Evolutionary conservation across 176 grass and related monocot species (phyloP), one percentile per base, ranked within the genome.

Genomic region (Avena eriantha): DNA sequence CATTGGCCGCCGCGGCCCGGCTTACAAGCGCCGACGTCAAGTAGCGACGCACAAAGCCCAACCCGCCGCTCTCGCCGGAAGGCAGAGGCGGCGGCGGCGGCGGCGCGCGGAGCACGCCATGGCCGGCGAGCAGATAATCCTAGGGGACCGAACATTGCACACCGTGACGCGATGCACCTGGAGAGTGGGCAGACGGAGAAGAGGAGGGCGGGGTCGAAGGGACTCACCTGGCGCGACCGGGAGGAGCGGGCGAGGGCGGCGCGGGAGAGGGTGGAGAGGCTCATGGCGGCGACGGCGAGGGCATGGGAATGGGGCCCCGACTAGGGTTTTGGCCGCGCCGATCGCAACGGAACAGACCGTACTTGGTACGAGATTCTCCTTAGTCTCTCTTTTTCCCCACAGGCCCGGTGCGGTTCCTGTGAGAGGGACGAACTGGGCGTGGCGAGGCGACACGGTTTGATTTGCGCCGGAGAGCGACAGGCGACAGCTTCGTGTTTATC

Each of bases 191-290:
- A 2, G n/a, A 21, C 22, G 26, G 22, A 16, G 22, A 83, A 66
- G 50, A 16, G 67, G 23, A 39, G 55, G 36, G 39, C 35, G 10
- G 22, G 39, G 77, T 1, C 10, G 7, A n/a, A 10, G 35, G 8
- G 55, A 59, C 83, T 80, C 69, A 98, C 93, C 66, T 85, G 86
- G 64, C 81, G 75, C 64, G 91, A 84, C 22, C 89, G 84, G 79
- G 91, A 83, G 80, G 90, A 97, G 84, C 92, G 91, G 81, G 73
- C 76, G 86, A 98, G 84, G 67, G 81, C 90, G 67, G 81, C 90
- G 65, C 93, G 93, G 48, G 78, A 83, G 69, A 98, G 78, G 80
- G 88, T 49, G 79, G 91, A 72, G 81, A 94, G 86, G 76, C 69
- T 91, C 96, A 98, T 98, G 69, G 48, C 5, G 69, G 76, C 51